A percentile compares a stretch with the other conserved stretches of the same genome.
phyloP scores from a whole-genome alignment of 2,329 filamentous ascomycete species.

The Neonectria faginata region DNA sequence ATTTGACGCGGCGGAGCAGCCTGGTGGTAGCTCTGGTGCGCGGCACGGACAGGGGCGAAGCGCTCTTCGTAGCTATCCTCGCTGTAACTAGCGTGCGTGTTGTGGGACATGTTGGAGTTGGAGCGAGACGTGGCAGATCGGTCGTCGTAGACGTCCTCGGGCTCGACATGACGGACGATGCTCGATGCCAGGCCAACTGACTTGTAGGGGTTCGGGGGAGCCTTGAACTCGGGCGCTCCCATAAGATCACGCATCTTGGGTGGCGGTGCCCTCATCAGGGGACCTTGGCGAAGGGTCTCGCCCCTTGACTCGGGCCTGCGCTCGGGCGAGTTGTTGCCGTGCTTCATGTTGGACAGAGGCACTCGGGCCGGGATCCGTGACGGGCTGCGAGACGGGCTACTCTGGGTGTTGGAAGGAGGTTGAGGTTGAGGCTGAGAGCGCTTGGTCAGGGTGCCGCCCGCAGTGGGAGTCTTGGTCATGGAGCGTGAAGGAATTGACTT shows the following conservation, averaged over 20 bases:
- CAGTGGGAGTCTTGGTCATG: constrained; percentile 67
- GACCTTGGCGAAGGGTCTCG: constrained; percentile 64
- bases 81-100: constrained; percentile 49
- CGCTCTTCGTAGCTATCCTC: constrained; percentile 53
- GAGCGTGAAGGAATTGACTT: constrained; percentile 53
- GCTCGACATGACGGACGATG: constrained; percentile 71
- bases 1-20: constrained; percentile 69
- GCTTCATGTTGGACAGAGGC: constrained; percentile 75
- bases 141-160: constrained; percentile 91
- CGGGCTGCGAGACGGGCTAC: constrained; percentile 51
- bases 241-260: constrained; percentile 91
- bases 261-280: constrained; percentile 74
- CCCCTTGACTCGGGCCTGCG: constrained; percentile 63
- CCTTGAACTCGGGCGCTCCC: constrained; percentile 63
- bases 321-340: constrained; percentile 85
- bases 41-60: constrained; percentile 56
- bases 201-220: constrained; percentile 62
- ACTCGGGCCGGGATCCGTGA: constrained; percentile 75
- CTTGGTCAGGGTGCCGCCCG: constrained; percentile 49
- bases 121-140: constrained; percentile 51
- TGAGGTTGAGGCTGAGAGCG: constrained; percentile 42
- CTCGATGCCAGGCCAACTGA: constrained; percentile 62
- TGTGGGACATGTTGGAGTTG: constrained; percentile 56
- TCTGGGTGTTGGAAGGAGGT: constrained; percentile 41
- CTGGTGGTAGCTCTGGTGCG: constrained; percentile 54